phyloP scores from a whole-genome alignment of 371 early-diverging fungal genomes.

The Zychaea mexicana region DNA sequence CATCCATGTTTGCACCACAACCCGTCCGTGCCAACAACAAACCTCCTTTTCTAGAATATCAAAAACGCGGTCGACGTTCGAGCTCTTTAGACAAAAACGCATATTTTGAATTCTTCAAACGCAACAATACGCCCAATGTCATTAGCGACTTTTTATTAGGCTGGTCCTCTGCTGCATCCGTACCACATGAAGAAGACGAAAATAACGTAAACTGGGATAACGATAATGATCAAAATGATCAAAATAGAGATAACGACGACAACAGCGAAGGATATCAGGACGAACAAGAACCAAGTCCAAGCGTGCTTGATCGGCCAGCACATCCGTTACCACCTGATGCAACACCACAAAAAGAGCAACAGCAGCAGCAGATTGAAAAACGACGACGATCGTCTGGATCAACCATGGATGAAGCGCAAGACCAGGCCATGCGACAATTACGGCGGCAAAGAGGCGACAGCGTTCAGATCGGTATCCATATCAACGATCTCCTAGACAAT shows the following conservation, averaged over 20 bases:
- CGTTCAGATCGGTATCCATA: slow-evolving; percentile 22
- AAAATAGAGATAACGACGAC: too few species aligned
- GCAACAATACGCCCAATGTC: slow-evolving; percentile 14
- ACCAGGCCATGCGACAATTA: background rate
- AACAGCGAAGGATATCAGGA: background rate
- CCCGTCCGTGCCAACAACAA: slow-evolving; percentile 1
- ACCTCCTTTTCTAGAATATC: background rate
- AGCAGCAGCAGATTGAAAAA: background rate
- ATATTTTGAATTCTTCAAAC: slow-evolving; percentile 4
- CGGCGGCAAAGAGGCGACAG: slow-evolving; percentile 13
- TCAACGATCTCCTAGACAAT: slow-evolving; percentile 23
- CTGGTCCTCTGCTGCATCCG: slow-evolving; percentile 18
- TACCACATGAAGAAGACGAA: background rate
- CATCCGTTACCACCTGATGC: slow-evolving; percentile 12
- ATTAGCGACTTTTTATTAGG: slow-evolving; percentile 29
- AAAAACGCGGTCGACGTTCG: background rate
- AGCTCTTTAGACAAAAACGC: slow-evolving; percentile 9
- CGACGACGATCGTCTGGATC: background rate
- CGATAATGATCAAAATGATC: too few species aligned
- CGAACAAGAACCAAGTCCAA: background rate
- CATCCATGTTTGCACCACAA: slow-evolving; percentile 20
- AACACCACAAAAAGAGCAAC: slow-evolving; percentile 1
- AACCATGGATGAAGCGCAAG: background rate
- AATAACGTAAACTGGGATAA: background rate
- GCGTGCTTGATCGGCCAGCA: slow-evolving; percentile 9